Conservation (phyloP, 2,329 filamentous ascomycete genomes). For the Ophiognomonia clavigignenti-juglandacearum region DNA sequence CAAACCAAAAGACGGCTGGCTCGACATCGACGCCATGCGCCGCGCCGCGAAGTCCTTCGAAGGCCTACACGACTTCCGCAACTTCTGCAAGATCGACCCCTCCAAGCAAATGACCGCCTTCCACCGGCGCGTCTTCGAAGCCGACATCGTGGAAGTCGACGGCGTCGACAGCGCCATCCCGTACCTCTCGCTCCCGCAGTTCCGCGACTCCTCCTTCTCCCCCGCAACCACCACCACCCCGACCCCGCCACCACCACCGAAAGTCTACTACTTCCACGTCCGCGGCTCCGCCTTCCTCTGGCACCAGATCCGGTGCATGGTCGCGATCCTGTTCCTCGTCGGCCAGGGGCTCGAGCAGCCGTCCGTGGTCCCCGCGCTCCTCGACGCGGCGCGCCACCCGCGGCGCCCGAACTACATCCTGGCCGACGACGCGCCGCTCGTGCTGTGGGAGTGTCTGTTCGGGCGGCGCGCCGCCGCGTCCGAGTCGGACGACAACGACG, state of each 20-base stretch:
- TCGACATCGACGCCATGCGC: constrained; percentile 85
- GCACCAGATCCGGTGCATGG: constrained; percentile 96
- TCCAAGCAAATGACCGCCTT: constrained; percentile 88
- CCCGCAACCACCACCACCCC: not conserved
- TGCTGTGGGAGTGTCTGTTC: constrained; percentile 95
- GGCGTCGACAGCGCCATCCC: constrained; percentile 48
- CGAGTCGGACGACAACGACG: constrained; percentile 25
- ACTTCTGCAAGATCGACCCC: constrained; percentile 91
- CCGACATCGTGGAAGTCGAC: constrained; percentile 69
- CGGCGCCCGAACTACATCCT: constrained; percentile 83
- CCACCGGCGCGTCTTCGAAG: constrained; percentile 70
- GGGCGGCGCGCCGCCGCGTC: constrained; percentile 9
- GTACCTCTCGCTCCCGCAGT: constrained; percentile 46
- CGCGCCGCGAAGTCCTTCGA: constrained; percentile 74
- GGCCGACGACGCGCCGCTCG: constrained; percentile 83
- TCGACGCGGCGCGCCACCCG: constrained; percentile 68
- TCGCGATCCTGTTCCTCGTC: constrained; percentile 86
- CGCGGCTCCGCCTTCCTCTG: constrained; percentile 91
- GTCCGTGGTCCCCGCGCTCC: constrained; percentile 64
- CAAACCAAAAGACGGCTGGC: constrained; percentile 61
- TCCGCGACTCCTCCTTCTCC: constrained; percentile 28
- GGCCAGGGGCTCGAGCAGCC: constrained; percentile 82
- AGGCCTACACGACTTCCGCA: constrained; percentile 89
- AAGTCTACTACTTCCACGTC: constrained; percentile 83
- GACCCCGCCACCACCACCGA: constrained; percentile 35